Evolutionary conservation across 106 monocot genomes (phyloP), one percentile per base, ranked within the genome.

Genomic region (Platanthera zijinensis): DNA sequence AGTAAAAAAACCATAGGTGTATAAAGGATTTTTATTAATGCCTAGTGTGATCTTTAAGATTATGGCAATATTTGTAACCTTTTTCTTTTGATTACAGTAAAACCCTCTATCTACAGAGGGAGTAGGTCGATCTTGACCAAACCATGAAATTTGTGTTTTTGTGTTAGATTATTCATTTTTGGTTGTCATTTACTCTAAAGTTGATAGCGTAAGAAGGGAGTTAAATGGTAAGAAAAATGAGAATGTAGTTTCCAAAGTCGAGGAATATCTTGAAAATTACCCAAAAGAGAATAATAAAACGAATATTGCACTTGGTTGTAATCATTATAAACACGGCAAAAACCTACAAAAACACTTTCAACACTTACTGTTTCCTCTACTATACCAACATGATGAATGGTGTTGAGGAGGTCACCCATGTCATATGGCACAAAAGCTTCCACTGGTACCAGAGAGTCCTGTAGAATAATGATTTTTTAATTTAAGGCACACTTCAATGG

Each of bases 391-490:
- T 91, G 85, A 86, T 93, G 93, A 57, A 97, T 93, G 50, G 84
- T 84, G 71, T 81, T 97, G n/a, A 97, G 91, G 71, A 97, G 84
- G 14, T 93, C 93, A 7, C 91, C 89, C 78, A 93, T 89, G 74
- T 89, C 89, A 80, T 93, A 97, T 10, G 96, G 93, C 76, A 97
- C 80, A 72, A 93, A 53, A 79, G 91, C 91, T 85, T 97, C 96
- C 48, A 97, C 85, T 7, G 64, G 83, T 52, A 93, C 87, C 86
- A 97, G 52, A 12, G 93, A 87, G 72, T 88, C 89, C 96, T 97
- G 83, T 74, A 53, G 71, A 71, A 76, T 63, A 52, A 76, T 21
- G 10, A 69, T 7, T 18, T 57, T 30, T 76, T 9, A 63, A 74
- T 59, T 7, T 19, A 49, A 71, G 30, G 48, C 28, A 78, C 52